Percentiles rank a stretch among this genome's conserved stretches.
Conservation (phyloP, 2,329 filamentous ascomycete genomes). For the Tolypocladium ophioglossoides region DNA sequence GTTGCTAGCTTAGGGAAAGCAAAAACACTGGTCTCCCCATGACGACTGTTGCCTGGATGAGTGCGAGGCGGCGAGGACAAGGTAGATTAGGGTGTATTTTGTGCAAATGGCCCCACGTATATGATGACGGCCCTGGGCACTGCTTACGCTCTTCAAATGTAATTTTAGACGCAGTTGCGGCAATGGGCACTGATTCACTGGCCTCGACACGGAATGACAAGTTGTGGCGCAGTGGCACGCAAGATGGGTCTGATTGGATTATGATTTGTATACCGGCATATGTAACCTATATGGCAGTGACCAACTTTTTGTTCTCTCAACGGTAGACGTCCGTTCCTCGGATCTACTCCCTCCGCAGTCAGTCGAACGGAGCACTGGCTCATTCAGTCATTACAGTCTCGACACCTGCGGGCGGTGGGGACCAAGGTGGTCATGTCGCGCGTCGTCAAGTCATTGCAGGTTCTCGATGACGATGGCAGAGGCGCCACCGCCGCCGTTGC, state of each 20-base stretch:
- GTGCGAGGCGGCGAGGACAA: neutral
- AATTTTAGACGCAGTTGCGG: neutral
- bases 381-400: slow-evolving; percentile 5
- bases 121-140: neutral
- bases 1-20: neutral
- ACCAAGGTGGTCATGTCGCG: slow-evolving; percentile 17
- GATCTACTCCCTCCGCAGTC: neutral
- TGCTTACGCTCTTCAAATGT: neutral
- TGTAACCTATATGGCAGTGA: neutral
- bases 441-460: slow-evolving; percentile 39
- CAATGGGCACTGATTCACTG: neutral
- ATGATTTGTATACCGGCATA: neutral
- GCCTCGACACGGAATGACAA: neutral
- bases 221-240: neutral
- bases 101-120: neutral
- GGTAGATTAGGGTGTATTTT: neutral
- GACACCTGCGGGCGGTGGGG: neutral
- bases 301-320: neutral
- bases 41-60: neutral
- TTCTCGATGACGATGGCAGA: slow-evolving; percentile 87
- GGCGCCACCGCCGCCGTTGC: slow-evolving; percentile 94
- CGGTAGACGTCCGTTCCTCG: neutral
- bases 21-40: neutral
- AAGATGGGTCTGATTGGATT: neutral
- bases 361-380: neutral